These are phyloP conservation scores for Phytopythium delawarense DNA, from an alignment of 352 stramenopile species.

Conservation along the genomic window DNA sequence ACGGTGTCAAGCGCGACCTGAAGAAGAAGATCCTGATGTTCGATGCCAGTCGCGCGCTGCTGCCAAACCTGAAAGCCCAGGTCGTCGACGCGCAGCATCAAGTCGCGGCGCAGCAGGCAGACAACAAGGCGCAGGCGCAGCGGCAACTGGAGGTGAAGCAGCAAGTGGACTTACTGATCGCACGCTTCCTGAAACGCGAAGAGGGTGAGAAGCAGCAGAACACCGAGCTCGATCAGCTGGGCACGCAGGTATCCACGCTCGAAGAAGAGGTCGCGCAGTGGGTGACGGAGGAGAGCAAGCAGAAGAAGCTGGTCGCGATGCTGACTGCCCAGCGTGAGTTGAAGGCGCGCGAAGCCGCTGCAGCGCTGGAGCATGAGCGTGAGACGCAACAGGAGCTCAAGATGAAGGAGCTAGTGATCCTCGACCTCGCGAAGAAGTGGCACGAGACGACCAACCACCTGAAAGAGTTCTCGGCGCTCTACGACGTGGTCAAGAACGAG, in stretches of 20 bases:
- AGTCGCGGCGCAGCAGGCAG: constrained; percentile 36
- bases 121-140: constrained; percentile 71
- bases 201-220: constrained; percentile 72
- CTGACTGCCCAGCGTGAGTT: constrained; percentile 89
- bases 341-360: constrained; percentile 83
- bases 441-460: constrained; percentile 92
- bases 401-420: constrained; percentile 92
- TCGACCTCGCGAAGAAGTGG: constrained; percentile 93
- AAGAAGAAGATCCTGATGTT: constrained; percentile 85
- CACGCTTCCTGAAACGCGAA: constrained; percentile 85
- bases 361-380: constrained; percentile 72
- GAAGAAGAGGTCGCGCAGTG: constrained; percentile 87
- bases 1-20: constrained; percentile 79
- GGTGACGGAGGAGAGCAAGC: constrained; percentile 83
- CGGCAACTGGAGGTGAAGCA: constrained; percentile 83
- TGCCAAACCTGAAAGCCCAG: constrained; percentile 79
- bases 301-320: constrained; percentile 86
- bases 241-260: constrained; percentile 56
- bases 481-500: constrained; percentile 95
- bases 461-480: constrained; percentile 91
- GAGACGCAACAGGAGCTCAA: constrained; percentile 89
- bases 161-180: constrained; percentile 90
- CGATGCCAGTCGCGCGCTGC: constrained; percentile 64
- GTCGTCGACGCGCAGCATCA: constrained; percentile 81
- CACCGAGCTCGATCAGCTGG: constrained; percentile 55